Base-by-base conservation (phyloP, 208 protist genomes). In the Trypanosomatidae sp. region DNA sequence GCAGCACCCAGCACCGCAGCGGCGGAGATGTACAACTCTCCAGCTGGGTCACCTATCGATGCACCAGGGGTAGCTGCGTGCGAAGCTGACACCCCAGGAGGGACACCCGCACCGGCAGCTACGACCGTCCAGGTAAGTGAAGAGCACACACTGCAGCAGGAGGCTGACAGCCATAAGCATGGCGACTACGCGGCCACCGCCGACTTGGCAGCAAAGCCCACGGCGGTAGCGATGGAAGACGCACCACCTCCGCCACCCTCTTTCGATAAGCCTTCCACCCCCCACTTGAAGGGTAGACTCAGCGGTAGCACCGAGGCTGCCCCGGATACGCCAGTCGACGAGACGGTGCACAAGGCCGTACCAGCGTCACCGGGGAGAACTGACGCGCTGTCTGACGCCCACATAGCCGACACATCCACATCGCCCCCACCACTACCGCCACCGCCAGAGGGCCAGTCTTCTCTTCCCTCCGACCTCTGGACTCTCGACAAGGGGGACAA, bases 401-500 rank as follows among this genome's bases (percentile, higher is more conserved):
- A 36, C 28, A 36, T 33, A 9, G 19, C 39, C 60, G 17, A 28
- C 22, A 46, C 46, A 50, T 2, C 43, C 4, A 36, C 25, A 15
- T n/a, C 44, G 46, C 41, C 5, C 50, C 44, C 43, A 56, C 50
- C 28, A 53, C 62, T 5, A 36, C 33, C 1, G 46, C 7, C 64
- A 30, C 12, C 19, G 30, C 39, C 46, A n/a, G 41, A 65, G n/a
- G 28, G 59, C 0, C 22, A 53, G 5, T 15, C 17, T 9, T 49
- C 67, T 0, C 62, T 22, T 36, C n/a, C 56, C 12, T 15, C 68
- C 19, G 62, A 69, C 25, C 9, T 79, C 62, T 79, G 74, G 74
- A 73, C 74, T 69, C 53, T 79, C 7, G 74, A 79, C 43, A 73
- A 56, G 22, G 68, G 67, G 4, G 74, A 68, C 6, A 49, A 41